Conservation (phyloP, 2,329 filamentous ascomycete genomes). For the Colletotrichum karsti region DNA sequence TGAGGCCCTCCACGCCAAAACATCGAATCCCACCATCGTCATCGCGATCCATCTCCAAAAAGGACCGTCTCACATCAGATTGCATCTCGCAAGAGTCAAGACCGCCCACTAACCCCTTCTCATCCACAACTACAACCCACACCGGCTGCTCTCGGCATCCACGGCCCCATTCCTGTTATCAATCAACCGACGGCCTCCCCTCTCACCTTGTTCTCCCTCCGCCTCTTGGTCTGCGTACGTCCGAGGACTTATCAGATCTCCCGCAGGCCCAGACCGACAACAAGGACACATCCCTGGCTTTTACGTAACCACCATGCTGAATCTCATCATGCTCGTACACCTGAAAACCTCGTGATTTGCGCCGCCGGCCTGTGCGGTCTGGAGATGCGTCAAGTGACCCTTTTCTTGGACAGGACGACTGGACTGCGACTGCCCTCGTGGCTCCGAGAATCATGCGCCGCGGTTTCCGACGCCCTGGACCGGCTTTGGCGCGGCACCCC, state of each 20-base stretch:
- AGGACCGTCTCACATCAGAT: neutral
- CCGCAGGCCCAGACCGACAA: neutral
- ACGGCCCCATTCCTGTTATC: neutral
- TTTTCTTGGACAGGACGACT: too few relatives aligned
- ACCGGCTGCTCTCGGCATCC: neutral
- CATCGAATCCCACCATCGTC: neutral
- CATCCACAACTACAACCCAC: neutral
- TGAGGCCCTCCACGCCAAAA: constrained; percentile 16
- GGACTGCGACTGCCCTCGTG: neutral
- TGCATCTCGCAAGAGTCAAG: neutral
- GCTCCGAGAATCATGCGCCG: neutral
- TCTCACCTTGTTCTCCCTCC: neutral
- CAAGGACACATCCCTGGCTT: constrained; percentile 11
- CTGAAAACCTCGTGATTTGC: too few relatives aligned
- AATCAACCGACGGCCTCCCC: neutral
- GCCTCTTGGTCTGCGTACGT: neutral
- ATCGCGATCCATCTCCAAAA: neutral
- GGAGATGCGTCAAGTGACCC: neutral
- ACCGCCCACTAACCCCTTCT: neutral
- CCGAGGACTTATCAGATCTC: neutral
- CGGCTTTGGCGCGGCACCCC: neutral
- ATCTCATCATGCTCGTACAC: too few relatives aligned
- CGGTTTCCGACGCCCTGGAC: neutral
- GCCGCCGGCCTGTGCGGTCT: neutral
- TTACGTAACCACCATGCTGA: too few relatives aligned